Base-by-base conservation (phyloP, 2,329 filamentous ascomycete species). In the Diaporthe nobilis region DNA sequence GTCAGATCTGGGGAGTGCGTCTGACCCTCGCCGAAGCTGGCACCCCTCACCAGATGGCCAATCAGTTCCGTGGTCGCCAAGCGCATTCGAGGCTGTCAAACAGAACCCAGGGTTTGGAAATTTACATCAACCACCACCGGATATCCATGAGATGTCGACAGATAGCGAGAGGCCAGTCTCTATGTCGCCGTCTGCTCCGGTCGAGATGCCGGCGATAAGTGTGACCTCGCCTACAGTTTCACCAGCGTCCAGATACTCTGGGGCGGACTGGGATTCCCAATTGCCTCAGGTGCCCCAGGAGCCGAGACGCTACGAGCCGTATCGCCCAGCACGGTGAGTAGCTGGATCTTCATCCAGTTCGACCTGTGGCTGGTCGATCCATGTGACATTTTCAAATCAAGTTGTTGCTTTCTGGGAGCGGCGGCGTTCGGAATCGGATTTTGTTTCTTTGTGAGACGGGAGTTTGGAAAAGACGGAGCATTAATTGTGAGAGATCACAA, bases 181-280 rank as follows among this genome's bases (percentile, higher is more conserved):
- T 28, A 17, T 53, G 37, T 53, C 53, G 20, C 72, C 28, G 9
- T 75, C 76, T 22, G 77, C 73, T 44, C 78, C 79, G 1, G 79
- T 77, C 15, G 82, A 83, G 77, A 81, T 83, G 79, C 80, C 80
- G 0, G 78, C 78, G 12, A 77, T 77, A 17, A 77, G 79, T 1
- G 70, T 79, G 5, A 75, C 49, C 44, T 68, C 73, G 25, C 73
- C 72, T 31, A 61, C 63, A 3, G 58, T 51, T 17, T 72, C 75
- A 39, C 72, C 72, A 22, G 8, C 58, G 13, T 72, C 67, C 34
- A 44, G 72, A 53, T 76, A 72, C 37, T 72, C 67, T 9, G 68
- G 60, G 20, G 44, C 49, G 12, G 63, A 72, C 37, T 60, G 68
- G 31, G 60, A 63, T 17, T 65, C 55, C 13, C 34, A 65, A 4